Base-by-base conservation (phyloP, 2,329 filamentous ascomycete species). In the Fusarium staphyleae region DNA sequence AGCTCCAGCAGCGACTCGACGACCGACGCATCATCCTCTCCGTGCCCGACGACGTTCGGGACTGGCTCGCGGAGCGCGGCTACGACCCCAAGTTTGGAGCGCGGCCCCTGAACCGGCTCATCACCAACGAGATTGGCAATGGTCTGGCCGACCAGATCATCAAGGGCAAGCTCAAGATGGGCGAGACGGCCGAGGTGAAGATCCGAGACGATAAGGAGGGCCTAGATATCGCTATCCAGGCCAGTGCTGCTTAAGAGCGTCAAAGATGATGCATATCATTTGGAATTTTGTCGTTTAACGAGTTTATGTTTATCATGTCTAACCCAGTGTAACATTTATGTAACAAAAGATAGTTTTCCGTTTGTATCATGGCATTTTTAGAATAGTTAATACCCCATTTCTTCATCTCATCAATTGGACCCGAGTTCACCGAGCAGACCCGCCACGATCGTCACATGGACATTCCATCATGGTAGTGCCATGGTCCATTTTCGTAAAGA, bases 41-140 rank as follows among this genome's bases (percentile, higher is more conserved):
- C 10, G 89, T 96, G 3, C 80, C 86, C 10, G 77, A 87, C 37
- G 79, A 88, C 3, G 90, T 93, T 34, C 90, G 89, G 68, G 81
- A 88, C 58, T 98, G 93, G 93, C 84, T 98, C 5, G 92, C 91
- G 33, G 89, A 95, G 58, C 85, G 87, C 59, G 93, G 93, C 2
- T 98, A 98, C 70, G 91, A 97, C 69, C 91, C 93, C 16, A 88
- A 87, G 67, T 98, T 91, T 70, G 95, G 95, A 58, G 95, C 95
- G 7, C 82, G 95, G 6, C 95, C 95, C 22, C 80, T 98, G 26
- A 97, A 98, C 73, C 82, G 95, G 30, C 82, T 98, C 45, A 97
- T 98, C 62, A 86, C 89, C 16, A 96, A 89, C 68, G 87, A 97
- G 74, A 91, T 99, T 62, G 88, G 90, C 54, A 97, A 97, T 72